phyloP scores from a whole-genome alignment of 805 yeast genomes.

The Metschnikowia lochheadii region DNA sequence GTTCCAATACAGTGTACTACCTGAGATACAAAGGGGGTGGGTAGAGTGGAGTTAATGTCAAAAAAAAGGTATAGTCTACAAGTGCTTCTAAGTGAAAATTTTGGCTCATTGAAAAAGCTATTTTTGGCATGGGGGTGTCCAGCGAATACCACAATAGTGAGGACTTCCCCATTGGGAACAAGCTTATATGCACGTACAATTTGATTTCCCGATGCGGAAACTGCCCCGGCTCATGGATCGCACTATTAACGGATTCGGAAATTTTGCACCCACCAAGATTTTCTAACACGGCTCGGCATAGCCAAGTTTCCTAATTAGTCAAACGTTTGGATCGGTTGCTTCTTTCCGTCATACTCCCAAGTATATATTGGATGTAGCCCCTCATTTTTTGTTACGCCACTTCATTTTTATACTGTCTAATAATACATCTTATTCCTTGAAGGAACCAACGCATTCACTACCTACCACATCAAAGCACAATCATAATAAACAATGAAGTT shows the following conservation, averaged over 20 bases:
- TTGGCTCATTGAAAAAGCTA: background rate
- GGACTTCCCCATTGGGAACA: conserved; percentile 3
- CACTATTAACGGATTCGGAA: conserved; percentile 10
- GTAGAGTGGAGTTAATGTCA: background rate
- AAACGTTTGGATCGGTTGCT: background rate
- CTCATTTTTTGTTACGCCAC: background rate
- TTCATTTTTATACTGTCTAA: background rate
- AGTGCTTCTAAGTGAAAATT: background rate
- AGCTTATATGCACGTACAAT: background rate
- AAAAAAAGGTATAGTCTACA: background rate
- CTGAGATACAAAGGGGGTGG: background rate
- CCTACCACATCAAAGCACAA: background rate
- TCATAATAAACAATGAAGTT: conserved; percentile 12
- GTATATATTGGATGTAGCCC: conserved; percentile 1
- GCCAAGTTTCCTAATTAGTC: conserved; percentile 2
- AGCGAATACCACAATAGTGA: background rate
- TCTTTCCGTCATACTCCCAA: background rate
- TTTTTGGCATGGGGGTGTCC: background rate
- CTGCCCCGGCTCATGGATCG: background rate
- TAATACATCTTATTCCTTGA: background rate
- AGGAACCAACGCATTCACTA: background rate
- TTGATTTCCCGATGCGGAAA: conserved; percentile 6
- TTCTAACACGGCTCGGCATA: background rate
- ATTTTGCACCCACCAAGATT: conserved; percentile 12
- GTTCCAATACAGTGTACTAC: background rate